Evolutionary conservation across 2,329 filamentous ascomycete genomes (phyloP).

Genomic region (Alternaria rosae): DNA sequence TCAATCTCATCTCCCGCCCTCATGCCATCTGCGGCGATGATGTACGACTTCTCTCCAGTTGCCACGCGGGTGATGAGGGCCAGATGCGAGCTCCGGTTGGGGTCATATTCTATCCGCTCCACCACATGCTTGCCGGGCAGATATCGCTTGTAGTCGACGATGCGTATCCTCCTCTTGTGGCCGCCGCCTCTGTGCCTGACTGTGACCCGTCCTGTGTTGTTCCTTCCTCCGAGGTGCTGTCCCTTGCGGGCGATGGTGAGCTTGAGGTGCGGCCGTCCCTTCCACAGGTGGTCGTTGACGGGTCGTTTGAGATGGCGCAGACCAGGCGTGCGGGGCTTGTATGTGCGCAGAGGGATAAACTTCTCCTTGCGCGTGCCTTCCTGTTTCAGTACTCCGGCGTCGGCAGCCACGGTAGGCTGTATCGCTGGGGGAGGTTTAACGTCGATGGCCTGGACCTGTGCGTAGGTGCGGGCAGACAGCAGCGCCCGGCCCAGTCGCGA

Average conservation of each 20-base stretch:
- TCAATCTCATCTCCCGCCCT: slow-evolving; percentile 89
- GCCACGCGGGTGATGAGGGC: slow-evolving; percentile 80
- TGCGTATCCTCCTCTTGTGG: slow-evolving; percentile 88
- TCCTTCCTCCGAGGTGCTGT: slow-evolving; percentile 89
- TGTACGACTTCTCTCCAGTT: slow-evolving; percentile 82
- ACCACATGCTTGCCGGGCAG: slow-evolving; percentile 84
- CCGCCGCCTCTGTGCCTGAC: slow-evolving; percentile 93
- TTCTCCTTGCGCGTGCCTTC: slow-evolving; percentile 42
- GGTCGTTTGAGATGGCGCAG: slow-evolving; percentile 88
- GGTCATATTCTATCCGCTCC: slow-evolving; percentile 95
- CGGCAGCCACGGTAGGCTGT: slow-evolving; percentile 44
- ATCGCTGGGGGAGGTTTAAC: slow-evolving; percentile 39
- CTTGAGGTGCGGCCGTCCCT: slow-evolving; percentile 80
- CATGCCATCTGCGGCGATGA: slow-evolving; percentile 94
- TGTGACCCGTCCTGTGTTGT: slow-evolving; percentile 84
- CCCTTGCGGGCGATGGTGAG: slow-evolving; percentile 94
- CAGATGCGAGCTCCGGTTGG: slow-evolving; percentile 90
- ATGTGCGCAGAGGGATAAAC: slow-evolving; percentile 72
- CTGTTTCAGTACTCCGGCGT: slow-evolving; percentile 30
- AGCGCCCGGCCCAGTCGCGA: slow-evolving; percentile 58
- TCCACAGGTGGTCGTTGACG: slow-evolving; percentile 97
- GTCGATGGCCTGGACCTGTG: slow-evolving; percentile 54
- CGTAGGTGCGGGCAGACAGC: slow-evolving; percentile 60
- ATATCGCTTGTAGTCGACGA: slow-evolving; percentile 84
- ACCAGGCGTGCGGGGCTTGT: slow-evolving; percentile 93